Percentiles rank a stretch among this genome's conserved stretches.
Evolutionary conservation across 2,329 filamentous ascomycete genomes (phyloP).

Genomic region (Xylaria sp.): DNA sequence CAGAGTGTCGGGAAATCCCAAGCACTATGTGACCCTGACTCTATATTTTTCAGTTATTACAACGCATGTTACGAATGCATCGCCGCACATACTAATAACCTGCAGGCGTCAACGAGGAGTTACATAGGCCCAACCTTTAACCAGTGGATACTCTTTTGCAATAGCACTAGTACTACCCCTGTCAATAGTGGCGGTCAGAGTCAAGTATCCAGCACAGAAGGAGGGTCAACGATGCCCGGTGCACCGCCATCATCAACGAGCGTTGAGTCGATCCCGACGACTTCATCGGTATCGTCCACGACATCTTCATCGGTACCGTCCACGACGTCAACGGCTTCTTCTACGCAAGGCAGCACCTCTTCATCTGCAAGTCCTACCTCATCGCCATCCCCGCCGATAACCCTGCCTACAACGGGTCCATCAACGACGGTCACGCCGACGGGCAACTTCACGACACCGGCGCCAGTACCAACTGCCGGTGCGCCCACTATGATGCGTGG

Average conservation of each 20-base stretch:
- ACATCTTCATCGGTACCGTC: constrained; percentile 4
- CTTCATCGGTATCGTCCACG: constrained; percentile 30
- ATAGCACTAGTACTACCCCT: constrained; percentile 2
- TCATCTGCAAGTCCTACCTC: not conserved
- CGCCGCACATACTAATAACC: constrained; percentile 38
- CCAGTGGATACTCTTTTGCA: constrained; percentile 62
- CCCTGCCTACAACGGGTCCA: constrained; percentile 8
- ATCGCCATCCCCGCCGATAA: constrained; percentile 1
- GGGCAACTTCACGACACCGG: constrained; percentile 17
- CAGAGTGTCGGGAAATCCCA: constrained; percentile 59
- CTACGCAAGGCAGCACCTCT: constrained; percentile 4
- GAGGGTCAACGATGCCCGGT: constrained; percentile 38
- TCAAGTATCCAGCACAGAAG: constrained; percentile 34
- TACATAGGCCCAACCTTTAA: constrained; percentile 55
- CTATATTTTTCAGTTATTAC: constrained; percentile 55
- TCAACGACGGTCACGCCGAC: constrained; percentile 32
- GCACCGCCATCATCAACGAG: constrained; percentile 37
- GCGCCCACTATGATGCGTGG: constrained; percentile 33
- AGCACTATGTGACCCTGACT: constrained; percentile 57
- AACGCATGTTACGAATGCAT: constrained; percentile 59
- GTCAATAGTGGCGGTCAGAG: constrained; percentile 21
- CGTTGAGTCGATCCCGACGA: constrained; percentile 26
- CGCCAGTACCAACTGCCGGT: constrained; percentile 37
- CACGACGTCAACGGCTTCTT: constrained; percentile 3
- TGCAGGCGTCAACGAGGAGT: constrained; percentile 47